Evolutionary conservation across 2,329 filamentous ascomycete species (phyloP).

Genomic region (Alternaria metachromatica): DNA sequence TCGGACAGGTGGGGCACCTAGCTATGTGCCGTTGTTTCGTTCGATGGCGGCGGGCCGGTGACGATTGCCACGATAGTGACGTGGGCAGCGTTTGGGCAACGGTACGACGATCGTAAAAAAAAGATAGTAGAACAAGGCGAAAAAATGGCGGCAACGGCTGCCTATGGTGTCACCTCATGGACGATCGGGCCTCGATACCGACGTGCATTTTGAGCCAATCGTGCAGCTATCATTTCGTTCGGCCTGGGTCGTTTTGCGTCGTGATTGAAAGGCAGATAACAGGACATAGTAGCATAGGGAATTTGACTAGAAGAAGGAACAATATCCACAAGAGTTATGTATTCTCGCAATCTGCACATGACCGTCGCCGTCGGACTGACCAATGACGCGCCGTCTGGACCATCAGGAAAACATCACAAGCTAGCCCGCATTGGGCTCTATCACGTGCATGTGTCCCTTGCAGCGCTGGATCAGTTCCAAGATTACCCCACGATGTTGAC

Average conservation of each 20-base stretch:
- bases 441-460: not conserved
- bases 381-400: not conserved
- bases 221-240: slow-evolving; percentile 16
- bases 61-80: slow-evolving; percentile 22
- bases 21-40: slow-evolving; percentile 14
- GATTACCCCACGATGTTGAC: not conserved
- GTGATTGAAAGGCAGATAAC: not conserved
- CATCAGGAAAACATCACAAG: not conserved
- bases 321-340: not conserved
- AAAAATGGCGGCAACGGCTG: slow-evolving; percentile 1
- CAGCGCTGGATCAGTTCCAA: not conserved
- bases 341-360: slow-evolving; percentile 2
- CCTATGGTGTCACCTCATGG: slow-evolving; percentile 8
- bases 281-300: not conserved
- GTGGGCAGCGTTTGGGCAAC: slow-evolving; percentile 11
- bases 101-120: not conserved
- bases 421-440: not conserved
- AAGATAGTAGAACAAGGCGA: not conserved
- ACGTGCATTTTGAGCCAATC: slow-evolving; percentile 14
- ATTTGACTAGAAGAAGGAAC: not conserved
- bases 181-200: slow-evolving; percentile 11
- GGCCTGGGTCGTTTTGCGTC: slow-evolving; percentile 10
- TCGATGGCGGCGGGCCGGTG: slow-evolving; percentile 17
- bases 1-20: slow-evolving; percentile 12
- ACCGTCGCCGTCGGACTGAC: not conserved